These are phyloP conservation scores for Microthlaspi erraticum DNA, from an alignment of 345 rosid species.

Conservation along the genomic window DNA sequence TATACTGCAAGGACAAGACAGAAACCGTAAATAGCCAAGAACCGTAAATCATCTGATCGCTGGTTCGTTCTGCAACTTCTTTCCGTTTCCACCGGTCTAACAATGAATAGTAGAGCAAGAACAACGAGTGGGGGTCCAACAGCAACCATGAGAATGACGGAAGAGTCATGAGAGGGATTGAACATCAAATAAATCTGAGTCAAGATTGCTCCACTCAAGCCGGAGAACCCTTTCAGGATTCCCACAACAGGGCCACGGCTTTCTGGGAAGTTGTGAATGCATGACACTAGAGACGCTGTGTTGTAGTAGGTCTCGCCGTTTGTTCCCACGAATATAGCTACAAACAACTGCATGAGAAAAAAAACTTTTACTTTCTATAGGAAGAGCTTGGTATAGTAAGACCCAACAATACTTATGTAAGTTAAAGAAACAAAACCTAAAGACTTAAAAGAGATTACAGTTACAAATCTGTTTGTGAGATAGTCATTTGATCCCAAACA, in stretches of 20 bases:
- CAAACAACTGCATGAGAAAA: slow-evolving; percentile 60
- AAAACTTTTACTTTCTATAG: background rate
- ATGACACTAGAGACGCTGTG: slow-evolving; percentile 78
- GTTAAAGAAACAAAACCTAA: background rate
- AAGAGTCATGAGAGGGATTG: slow-evolving; percentile 60
- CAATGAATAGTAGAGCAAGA: slow-evolving; percentile 62
- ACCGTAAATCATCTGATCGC: slow-evolving; percentile 57
- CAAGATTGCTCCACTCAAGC: slow-evolving; percentile 89
- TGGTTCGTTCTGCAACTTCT: slow-evolving; percentile 61
- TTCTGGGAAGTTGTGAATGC: slow-evolving; percentile 86
- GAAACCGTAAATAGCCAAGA: slow-evolving; percentile 54
- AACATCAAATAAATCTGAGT: slow-evolving; percentile 75
- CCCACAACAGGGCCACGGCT: slow-evolving; percentile 87
- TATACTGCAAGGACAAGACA: slow-evolving; percentile 74
- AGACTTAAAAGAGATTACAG: background rate
- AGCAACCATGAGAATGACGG: slow-evolving; percentile 77
- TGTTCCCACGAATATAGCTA: slow-evolving; percentile 76
- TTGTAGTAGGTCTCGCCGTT: slow-evolving; percentile 93
- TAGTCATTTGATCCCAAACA: background rate
- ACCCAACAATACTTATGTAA: background rate
- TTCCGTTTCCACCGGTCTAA: slow-evolving; percentile 66
- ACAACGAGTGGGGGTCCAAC: slow-evolving; percentile 72
- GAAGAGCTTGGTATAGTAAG: background rate
- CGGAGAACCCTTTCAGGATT: slow-evolving; percentile 87
- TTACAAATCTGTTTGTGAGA: background rate